Base-by-base conservation (phyloP, 148 eudicot genomes). In the Camellia lanceoleosa region DNA sequence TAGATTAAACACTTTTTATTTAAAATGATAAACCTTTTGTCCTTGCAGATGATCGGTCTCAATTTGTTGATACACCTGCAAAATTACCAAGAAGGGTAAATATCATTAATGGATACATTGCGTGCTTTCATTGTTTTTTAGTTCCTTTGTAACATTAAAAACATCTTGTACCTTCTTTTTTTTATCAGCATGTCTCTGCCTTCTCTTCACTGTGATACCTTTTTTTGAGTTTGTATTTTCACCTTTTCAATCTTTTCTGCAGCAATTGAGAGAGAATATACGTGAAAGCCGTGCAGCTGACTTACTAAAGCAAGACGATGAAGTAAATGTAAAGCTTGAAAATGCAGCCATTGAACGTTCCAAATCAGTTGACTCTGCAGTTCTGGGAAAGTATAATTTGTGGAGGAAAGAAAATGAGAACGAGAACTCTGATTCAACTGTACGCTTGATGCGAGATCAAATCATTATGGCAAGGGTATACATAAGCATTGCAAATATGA, bases 361-460 rank as follows among this genome's bases (percentile, higher is more conserved):
- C 61, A 94, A 90, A 78, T 92, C 98, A 74, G 98, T 94, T 82
- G 98, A 94, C 86, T 88, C 99, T 10, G 97, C 99, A 43, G 89
- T 97, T 80, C 78, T 97, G 86, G 99, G 99, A 63, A 97, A 94
- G 81, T 97, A 97, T 82, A 97, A 87, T 74, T 86, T 92, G 70
- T 97, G 99, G 99, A 90, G 99, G 85, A 91, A 83, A 87, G 97
- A 97, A 77, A 89, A 81, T 82, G 99, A 97, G 61, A 94, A 88
- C 82, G 99, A 94, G 79, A 97, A 94, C 73, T 63, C 89, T 82
- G 99, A 94, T 88, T 86, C 94, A 73, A 92, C 91, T 47, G 93
- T 97, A 38, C 93, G 91, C 71, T 85, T 97, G 87, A 91, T 97
- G 88, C 88, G 99, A 51, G 98, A 97, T 85, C 99, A 97, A 83